These are phyloP conservation scores for Penicillium digitatum DNA, from an alignment of 2,329 filamentous ascomycete species.

Conservation along the genomic window DNA sequence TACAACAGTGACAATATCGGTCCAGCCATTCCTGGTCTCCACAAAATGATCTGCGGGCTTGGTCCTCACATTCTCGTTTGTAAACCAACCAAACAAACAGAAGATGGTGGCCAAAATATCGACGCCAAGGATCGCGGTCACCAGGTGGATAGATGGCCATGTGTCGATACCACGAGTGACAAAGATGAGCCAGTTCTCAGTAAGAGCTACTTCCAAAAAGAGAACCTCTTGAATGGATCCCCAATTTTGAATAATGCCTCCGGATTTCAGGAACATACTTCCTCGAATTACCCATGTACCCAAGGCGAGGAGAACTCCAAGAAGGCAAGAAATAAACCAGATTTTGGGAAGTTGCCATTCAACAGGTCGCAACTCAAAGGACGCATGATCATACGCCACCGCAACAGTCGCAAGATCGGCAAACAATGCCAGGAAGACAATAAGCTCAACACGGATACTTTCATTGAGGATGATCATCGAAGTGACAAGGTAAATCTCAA, in stretches of 20 bases:
- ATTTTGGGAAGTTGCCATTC: constrained; percentile 82
- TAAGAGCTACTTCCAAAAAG: constrained; percentile 85
- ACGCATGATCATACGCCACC: constrained; percentile 78
- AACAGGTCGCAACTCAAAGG: constrained; percentile 70
- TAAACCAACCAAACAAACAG: constrained; percentile 71
- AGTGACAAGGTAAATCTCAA: constrained; percentile 72
- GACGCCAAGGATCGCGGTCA: constrained; percentile 66
- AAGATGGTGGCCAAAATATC: constrained; percentile 70
- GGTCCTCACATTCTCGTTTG: constrained; percentile 46
- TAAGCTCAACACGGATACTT: constrained; percentile 67
- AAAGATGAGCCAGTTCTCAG: constrained; percentile 96
- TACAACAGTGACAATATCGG: constrained; percentile 54
- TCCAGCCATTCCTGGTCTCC: constrained; percentile 51
- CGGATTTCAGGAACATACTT: constrained; percentile 63
- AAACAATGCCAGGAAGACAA: constrained; percentile 76
- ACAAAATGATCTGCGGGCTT: constrained; percentile 25
- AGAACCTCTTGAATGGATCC: constrained; percentile 72
- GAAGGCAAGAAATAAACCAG: constrained; percentile 61
- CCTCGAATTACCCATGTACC: constrained; percentile 73
- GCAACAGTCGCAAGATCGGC: constrained; percentile 76
- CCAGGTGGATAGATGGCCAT: constrained; percentile 68
- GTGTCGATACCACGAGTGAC: constrained; percentile 79
- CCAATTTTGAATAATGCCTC: constrained; percentile 71
- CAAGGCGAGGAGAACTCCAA: constrained; percentile 65
- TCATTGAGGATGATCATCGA: constrained; percentile 79